Percentiles rank a stretch among this genome's conserved stretches.
phyloP scores from a whole-genome alignment of 768 basidiomycete genomes.

The Guyanaporus albipodus region DNA sequence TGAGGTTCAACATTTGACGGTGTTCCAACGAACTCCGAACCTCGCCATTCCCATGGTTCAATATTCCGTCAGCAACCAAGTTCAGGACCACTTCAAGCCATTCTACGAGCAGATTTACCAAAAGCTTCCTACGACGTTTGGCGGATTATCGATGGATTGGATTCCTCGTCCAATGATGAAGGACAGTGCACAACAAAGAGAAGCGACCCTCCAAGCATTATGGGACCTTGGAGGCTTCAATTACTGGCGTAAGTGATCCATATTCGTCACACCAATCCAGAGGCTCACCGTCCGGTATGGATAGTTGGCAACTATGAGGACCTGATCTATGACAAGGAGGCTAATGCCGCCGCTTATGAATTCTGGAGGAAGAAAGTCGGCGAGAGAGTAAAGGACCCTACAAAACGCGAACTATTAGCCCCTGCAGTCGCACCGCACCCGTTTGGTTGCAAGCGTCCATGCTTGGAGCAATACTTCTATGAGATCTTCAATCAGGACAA shows the following conservation, averaged over 20 bases:
- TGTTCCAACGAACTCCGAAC: slow-evolving; percentile 18
- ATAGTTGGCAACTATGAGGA: slow-evolving; percentile 10
- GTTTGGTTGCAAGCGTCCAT: slow-evolving; percentile 6
- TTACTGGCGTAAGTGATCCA: slow-evolving; percentile 7
- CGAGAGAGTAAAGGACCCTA: neutral
- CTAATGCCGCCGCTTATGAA: neutral
- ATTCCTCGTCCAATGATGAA: slow-evolving; percentile 8
- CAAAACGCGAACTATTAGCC: slow-evolving; percentile 2
- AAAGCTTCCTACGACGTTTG: slow-evolving; percentile 3
- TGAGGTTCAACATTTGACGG: slow-evolving; percentile 7
- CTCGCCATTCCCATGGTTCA: slow-evolving; percentile 12
- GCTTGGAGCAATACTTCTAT: slow-evolving; percentile 6
- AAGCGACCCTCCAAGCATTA: slow-evolving; percentile 1
- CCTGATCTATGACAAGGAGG: neutral
- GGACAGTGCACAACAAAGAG: slow-evolving; percentile 10
- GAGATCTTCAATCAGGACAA: slow-evolving; percentile 11
- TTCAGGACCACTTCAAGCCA: slow-evolving; percentile 11
- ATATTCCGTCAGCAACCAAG: slow-evolving; percentile 3
- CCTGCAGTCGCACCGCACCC: slow-evolving; percentile 3
- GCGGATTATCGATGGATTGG: neutral
- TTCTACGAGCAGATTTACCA: slow-evolving; percentile 5
- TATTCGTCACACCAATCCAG: neutral
- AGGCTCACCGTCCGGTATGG: neutral
- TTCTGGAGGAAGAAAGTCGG: slow-evolving; percentile 11
- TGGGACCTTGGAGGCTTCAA: slow-evolving; percentile 10